Conservation (phyloP, 2,329 filamentous ascomycete genomes). For the Aspergillus fructus region DNA sequence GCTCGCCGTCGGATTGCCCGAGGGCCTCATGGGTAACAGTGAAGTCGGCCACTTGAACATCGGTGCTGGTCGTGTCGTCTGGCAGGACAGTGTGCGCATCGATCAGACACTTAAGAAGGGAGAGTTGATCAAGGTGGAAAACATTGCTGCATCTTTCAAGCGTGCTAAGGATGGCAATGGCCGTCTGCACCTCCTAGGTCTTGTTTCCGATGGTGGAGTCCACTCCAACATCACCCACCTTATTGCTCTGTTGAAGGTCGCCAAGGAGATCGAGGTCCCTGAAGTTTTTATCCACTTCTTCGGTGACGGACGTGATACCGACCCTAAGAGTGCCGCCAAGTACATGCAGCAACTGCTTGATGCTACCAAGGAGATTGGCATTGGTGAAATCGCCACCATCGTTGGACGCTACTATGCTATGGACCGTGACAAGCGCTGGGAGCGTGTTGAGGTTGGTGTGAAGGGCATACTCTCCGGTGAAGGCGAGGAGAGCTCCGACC, state of each 20-base stretch:
- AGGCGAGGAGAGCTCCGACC: conserved; percentile 81
- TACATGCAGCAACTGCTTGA: conserved; percentile 87
- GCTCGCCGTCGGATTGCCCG: conserved; percentile 88
- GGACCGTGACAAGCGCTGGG: conserved; percentile 99
- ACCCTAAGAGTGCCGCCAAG: conserved; percentile 86
- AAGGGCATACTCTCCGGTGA: conserved; percentile 84
- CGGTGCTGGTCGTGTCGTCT: conserved; percentile 93
- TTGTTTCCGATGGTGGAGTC: conserved; percentile 93
- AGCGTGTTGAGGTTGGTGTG: conserved; percentile 84
- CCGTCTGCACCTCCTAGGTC: conserved; percentile 84
- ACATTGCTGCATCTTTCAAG: conserved; percentile 75
- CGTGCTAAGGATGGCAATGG: conserved; percentile 84
- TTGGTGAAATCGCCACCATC: conserved; percentile 85
- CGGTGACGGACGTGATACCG: conserved; percentile 94
- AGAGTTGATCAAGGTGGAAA: conserved; percentile 72
- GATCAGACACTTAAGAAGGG: conserved; percentile 87
- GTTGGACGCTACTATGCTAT: conserved; percentile 98
- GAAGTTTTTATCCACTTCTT: conserved; percentile 99
- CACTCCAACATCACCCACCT: conserved; percentile 96
- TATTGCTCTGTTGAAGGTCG: conserved; percentile 80
- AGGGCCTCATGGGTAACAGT: conserved; percentile 98
- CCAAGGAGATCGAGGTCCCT: conserved; percentile 82
- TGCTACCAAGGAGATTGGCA: conserved; percentile 76
- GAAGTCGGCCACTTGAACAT: conserved; percentile 99
- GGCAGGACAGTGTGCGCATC: conserved; percentile 97